These are phyloP conservation scores for Saccharomyces hybrid DNA, from an alignment of 1,139 yeast genomes.

Conservation along the genomic window DNA sequence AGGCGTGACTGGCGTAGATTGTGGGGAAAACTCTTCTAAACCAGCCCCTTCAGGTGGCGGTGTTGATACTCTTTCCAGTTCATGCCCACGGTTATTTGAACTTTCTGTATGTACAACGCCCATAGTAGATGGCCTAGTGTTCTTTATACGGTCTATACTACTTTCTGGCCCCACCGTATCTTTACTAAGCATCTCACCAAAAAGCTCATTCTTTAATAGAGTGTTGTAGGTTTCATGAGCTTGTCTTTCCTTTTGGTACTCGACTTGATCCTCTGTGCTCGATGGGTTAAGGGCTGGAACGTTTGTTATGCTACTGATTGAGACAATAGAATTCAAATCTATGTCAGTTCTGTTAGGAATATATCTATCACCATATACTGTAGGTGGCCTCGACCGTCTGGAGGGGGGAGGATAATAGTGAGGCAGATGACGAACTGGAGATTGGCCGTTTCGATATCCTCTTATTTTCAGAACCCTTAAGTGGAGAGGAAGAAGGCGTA, in stretches of 20 bases:
- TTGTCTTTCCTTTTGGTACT: constrained; percentile 62
- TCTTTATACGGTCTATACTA: constrained; percentile 27
- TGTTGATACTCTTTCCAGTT: constrained; percentile 5
- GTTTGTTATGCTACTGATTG: constrained; percentile 38
- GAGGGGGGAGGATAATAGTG: constrained; percentile 29
- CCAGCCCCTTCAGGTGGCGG: constrained; percentile 20
- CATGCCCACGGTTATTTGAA: background rate
- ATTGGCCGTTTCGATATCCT: constrained; percentile 22
- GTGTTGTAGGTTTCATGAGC: constrained; percentile 84
- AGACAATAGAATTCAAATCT: constrained; percentile 78
- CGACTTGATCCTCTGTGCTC: constrained; percentile 52
- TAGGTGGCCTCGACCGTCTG: constrained; percentile 24
- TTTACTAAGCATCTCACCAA: constrained; percentile 63
- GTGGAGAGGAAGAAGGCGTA: constrained; percentile 30
- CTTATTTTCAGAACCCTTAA: constrained; percentile 14
- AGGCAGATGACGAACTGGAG: constrained; percentile 18
- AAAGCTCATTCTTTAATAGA: constrained; percentile 78
- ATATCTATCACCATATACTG: constrained; percentile 64
- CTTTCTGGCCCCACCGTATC: constrained; percentile 23
- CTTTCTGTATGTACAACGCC: background rate
- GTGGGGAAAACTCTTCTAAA: constrained; percentile 12
- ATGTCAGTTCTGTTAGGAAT: constrained; percentile 82
- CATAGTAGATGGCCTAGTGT: constrained; percentile 14
- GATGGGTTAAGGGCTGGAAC: constrained; percentile 23
- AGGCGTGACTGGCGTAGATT: constrained; percentile 37